Conservation (phyloP, 2,329 filamentous ascomycete genomes). For the Zasmidium angulare region DNA sequence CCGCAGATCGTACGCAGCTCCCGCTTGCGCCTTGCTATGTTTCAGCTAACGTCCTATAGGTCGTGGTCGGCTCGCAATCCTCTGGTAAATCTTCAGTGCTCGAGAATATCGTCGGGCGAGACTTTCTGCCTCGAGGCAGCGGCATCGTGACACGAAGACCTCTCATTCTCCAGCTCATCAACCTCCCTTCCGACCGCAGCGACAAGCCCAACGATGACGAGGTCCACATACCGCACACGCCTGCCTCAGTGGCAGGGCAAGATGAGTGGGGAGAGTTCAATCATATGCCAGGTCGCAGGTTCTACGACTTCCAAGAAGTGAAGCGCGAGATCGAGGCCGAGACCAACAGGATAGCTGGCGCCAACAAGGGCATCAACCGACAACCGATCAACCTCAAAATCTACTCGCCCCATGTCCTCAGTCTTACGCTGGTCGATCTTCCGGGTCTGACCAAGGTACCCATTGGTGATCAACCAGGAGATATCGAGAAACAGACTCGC, state of each 20-base stretch:
- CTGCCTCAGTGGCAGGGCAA: conserved; percentile 67
- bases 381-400: conserved; percentile 98
- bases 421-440: conserved; percentile 91
- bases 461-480: conserved; percentile 93
- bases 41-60: conserved; percentile 53
- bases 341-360: conserved; percentile 89
- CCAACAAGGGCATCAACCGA: conserved; percentile 97
- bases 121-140: conserved; percentile 93
- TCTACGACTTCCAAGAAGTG: conserved; percentile 89
- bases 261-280: conserved; percentile 93
- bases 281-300: conserved; percentile 84
- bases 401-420: conserved; percentile 94
- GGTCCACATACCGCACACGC: conserved; percentile 69
- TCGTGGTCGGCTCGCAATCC: conserved; percentile 97
- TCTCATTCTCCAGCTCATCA: conserved; percentile 96
- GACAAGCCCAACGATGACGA: conserved; percentile 68
- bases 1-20: conserved; percentile 82
- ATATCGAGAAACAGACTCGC: conserved; percentile 98
- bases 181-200: conserved; percentile 73
- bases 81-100: conserved; percentile 98
- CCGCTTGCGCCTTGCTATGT: background rate
- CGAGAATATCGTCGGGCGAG: conserved; percentile 96
- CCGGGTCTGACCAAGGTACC: conserved; percentile 95
- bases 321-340: conserved; percentile 97
- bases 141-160: conserved; percentile 95